Base-by-base conservation (phyloP, 352 stramenopile genomes). In the Phytophthora hybrid region DNA sequence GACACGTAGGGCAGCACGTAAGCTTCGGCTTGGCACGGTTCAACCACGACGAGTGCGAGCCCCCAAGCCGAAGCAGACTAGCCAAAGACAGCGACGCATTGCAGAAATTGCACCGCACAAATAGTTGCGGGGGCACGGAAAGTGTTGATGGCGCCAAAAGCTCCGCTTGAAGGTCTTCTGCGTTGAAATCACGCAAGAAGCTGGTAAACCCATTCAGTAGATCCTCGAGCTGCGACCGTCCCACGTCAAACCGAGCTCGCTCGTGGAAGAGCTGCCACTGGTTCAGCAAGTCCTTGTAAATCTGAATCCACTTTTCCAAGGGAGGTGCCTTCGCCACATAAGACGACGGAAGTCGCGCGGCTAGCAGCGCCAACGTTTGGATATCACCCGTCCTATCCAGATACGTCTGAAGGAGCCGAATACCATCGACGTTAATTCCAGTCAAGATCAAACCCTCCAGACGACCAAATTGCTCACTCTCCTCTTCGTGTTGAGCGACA, bases 101-200 rank as follows among this genome's bases (percentile, higher is more conserved):
- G 80, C 96, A 99, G 69, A 96, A 99, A 68, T 98, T 99, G 73
- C 96, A 99, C 7, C 96, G 88, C 29, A 97, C 95, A 80, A 97
- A 98, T 11, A 99, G 74, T 68, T 98, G 93, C n/a, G 93, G 91
- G 5, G 88, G 77, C 0, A 94, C 71, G 0, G 79, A 86, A 10
- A 93, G 82, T 52, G 81, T 79, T 19, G 89, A 82, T 1, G 87
- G 79, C 3, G 81, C 65, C 13, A 66, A 69, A 19, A 87, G 73
- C 60, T 90, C 81, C 1, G 78, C 78, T 59, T 84, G 75, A 2
- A 88, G 72, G 14, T 88, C 72, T 61, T 89, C 76, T 0, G 73
- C 78, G 31, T 91, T 80, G 16, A 66, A 76, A 49, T 89, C 88
- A 0, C 76, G 76, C 3, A 78, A 80, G 47, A 90, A 89, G 54